Evolutionary conservation across 1,284 basidiomycete genomes (phyloP).

Genomic region (Malassezia pachydermatis): DNA sequence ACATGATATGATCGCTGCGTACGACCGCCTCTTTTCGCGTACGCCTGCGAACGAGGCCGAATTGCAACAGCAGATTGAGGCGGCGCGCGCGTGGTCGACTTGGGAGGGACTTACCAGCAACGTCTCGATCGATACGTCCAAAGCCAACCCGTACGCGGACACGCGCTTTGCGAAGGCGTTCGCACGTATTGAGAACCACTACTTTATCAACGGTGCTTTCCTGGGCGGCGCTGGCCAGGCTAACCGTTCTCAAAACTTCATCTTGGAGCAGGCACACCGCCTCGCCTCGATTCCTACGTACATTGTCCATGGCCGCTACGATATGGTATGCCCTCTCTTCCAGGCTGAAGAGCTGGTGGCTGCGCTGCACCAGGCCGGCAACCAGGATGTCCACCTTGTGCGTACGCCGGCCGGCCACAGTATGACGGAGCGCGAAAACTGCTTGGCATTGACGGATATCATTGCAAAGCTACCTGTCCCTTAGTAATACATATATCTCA

Average conservation of each 20-base stretch:
- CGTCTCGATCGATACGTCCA: slow-evolving; percentile 28
- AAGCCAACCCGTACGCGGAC: slow-evolving; percentile 18
- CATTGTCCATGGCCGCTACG: slow-evolving; percentile 63
- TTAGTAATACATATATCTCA: not conserved
- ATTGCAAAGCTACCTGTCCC: not conserved
- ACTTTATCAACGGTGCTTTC: slow-evolving; percentile 69
- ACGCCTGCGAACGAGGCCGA: slow-evolving; percentile 55
- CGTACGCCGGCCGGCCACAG: slow-evolving; percentile 5
- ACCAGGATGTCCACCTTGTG: not conserved
- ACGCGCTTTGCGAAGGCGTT: slow-evolving; percentile 54
- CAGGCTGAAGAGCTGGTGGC: slow-evolving; percentile 6
- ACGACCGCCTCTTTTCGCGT: slow-evolving; percentile 66
- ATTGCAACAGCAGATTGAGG: slow-evolving; percentile 52
- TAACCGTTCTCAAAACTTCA: slow-evolving; percentile 73
- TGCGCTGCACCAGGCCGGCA: not conserved
- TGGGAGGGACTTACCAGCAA: slow-evolving; percentile 45
- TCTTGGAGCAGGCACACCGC: not conserved
- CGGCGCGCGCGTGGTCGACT: slow-evolving; percentile 67
- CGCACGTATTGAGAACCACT: slow-evolving; percentile 84
- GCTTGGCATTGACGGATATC: slow-evolving; percentile 2
- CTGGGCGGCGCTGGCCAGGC: slow-evolving; percentile 68
- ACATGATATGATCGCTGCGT: slow-evolving; percentile 68
- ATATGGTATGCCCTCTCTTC: slow-evolving; percentile 10
- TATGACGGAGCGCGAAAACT: slow-evolving; percentile 6
- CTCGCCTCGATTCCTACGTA: slow-evolving; percentile 55